phyloP scores from a whole-genome alignment of 805 yeast genomes.

The Saccharomycopsis sp. region DNA sequence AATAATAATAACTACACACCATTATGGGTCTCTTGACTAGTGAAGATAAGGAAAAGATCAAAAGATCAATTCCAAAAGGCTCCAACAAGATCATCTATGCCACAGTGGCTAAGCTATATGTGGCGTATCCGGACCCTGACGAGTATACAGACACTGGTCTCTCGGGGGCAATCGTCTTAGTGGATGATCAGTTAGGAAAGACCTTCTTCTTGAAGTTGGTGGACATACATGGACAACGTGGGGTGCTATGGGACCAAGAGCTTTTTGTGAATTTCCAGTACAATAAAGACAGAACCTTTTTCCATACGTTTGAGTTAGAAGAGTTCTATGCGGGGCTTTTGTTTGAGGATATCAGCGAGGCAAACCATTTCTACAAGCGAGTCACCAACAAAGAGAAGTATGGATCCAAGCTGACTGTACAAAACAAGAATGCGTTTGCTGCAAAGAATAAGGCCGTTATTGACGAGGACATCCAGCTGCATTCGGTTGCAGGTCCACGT shows the following conservation, averaged over 20 bases:
- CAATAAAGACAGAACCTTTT: slow-evolving; percentile 89
- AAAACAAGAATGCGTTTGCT: slow-evolving; percentile 84
- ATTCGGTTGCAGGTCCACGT: slow-evolving; percentile 49
- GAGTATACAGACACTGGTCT: slow-evolving; percentile 87
- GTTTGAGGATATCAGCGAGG: slow-evolving; percentile 86
- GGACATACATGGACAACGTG: slow-evolving; percentile 68
- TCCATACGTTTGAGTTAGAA: slow-evolving; percentile 91
- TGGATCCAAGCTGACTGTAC: slow-evolving; percentile 79
- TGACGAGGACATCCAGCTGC: slow-evolving; percentile 12
- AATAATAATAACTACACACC: neutral
- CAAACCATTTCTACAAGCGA: slow-evolving; percentile 75
- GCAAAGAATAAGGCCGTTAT: slow-evolving; percentile 45
- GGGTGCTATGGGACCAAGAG: slow-evolving; percentile 97
- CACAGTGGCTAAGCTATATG: slow-evolving; percentile 80
- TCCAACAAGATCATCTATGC: slow-evolving; percentile 85
- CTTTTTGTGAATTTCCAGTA: slow-evolving; percentile 81
- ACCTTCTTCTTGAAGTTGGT: slow-evolving; percentile 87
- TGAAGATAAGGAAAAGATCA: slow-evolving; percentile 81
- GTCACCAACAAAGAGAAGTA: slow-evolving; percentile 70
- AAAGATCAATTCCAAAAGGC: slow-evolving; percentile 82
- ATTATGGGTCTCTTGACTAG: slow-evolving; percentile 37
- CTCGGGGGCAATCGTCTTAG: slow-evolving; percentile 79
- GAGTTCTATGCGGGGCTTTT: slow-evolving; percentile 81
- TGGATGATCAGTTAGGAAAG: slow-evolving; percentile 91
- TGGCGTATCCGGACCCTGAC: slow-evolving; percentile 79